Conservation (phyloP, 345 rosid genomes). For the Psidium guajava region DNA sequence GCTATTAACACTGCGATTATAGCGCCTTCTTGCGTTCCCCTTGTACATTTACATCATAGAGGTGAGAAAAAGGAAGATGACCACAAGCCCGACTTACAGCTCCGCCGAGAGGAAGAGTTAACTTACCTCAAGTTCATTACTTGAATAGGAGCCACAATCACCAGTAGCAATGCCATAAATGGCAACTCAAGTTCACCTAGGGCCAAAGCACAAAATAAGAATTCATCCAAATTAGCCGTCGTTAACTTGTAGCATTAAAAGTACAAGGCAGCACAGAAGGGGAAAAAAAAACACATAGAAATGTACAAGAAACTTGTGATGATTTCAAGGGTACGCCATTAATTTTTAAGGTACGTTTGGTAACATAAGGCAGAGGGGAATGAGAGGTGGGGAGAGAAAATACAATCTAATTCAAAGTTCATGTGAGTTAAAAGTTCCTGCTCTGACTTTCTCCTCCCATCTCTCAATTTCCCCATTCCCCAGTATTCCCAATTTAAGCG, state of each 20-base stretch:
- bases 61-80: background rate
- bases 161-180: slow-evolving; percentile 54
- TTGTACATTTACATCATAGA: slow-evolving; percentile 21
- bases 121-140: slow-evolving; percentile 50
- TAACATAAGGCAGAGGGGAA: background rate
- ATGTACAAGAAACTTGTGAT: background rate
- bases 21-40: slow-evolving; percentile 68
- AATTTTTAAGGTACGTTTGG: background rate
- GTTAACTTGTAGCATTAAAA: background rate
- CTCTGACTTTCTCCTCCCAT: background rate
- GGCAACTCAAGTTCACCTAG: slow-evolving; percentile 92
- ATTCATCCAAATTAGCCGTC: background rate
- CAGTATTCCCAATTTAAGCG: background rate
- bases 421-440: background rate
- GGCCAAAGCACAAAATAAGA: background rate
- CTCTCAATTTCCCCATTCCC: background rate
- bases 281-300: background rate
- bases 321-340: background rate
- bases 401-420: background rate
- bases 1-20: slow-evolving; percentile 34
- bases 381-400: background rate
- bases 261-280: background rate
- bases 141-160: slow-evolving; percentile 63
- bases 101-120: background rate
- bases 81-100: background rate